Evolutionary conservation across 345 rosid species (phyloP), one percentile per base, ranked within the genome.

Genomic region (Leavenworthia alabamica): DNA sequence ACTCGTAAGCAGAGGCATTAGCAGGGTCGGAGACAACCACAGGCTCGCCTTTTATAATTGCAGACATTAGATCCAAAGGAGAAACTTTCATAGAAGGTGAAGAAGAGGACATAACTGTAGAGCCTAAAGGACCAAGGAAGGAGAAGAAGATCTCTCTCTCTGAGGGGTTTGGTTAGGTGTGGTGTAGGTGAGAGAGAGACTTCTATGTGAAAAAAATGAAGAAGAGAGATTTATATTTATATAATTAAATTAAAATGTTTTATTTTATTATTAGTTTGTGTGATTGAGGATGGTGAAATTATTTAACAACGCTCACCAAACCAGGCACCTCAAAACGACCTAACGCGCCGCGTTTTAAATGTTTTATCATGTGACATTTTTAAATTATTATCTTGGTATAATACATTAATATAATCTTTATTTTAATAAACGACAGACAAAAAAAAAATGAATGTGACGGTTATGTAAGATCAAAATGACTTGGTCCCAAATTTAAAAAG

Each of bases 21-120:
- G 85, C 64, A 0, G 82, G 85, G 81, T 84, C 96, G 12, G 72
- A 51, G 6, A 71, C 66, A 3, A 64, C 59, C 64, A 70, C 36
- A 1, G 75, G 47, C n/a, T 81, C 82, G 8, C 95, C 92, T 64
- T 64, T 81, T 64, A 93, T 83, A 32, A 93, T 77, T 1, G 97
- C 97, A 1, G 91, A 48, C 85, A 93, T 78, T 20, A 93, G 80
- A 78, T 89, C 98, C 40, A 88, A 63, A 2, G 95, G 90, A 35
- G 86, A 88, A 12, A 80, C 67, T 24, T 79, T 82, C 56, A 0
- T 79, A 23, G 24, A 23, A 5, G 77, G 51, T 1, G 78, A 63
- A 15, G 80, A 69, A 10, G 82, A 66, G 2, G 67, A 51, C 68
- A 66, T 66, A 50, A 41, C 51, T 31, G 15, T 12, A n/a, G 9